These are phyloP conservation scores for Phialocephala subalpina DNA, from an alignment of 2,329 filamentous ascomycete species.

Conservation along the genomic window DNA sequence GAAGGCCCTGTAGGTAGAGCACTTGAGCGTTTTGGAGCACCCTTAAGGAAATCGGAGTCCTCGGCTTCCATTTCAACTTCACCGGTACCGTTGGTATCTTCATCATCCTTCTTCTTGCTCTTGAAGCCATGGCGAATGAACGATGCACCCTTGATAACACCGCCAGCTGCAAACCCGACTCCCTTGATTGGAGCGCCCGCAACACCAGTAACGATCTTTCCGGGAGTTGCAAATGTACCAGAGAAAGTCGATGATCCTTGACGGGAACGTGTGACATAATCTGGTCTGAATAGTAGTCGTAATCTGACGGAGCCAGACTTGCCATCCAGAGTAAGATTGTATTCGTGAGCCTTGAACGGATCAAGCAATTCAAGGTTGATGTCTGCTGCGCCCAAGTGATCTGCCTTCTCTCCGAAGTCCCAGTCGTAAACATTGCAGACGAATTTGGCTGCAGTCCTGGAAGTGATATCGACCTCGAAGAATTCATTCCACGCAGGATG, in stretches of 20 bases:
- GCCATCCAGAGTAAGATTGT: constrained; percentile 80
- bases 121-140: constrained; percentile 89
- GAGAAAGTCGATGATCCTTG: constrained; percentile 94
- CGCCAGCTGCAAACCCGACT: constrained; percentile 71
- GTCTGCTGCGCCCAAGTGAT: constrained; percentile 80
- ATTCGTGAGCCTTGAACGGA: constrained; percentile 83
- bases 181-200: constrained; percentile 94
- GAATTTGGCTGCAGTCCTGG: constrained; percentile 86
- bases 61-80: constrained; percentile 54
- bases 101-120: constrained; percentile 70
- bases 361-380: constrained; percentile 84
- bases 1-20: constrained; percentile 21
- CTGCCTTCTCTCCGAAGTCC: constrained; percentile 95
- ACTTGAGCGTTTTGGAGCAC: constrained; percentile 32
- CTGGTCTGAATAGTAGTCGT: constrained; percentile 89
- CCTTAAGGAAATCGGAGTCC: constrained; percentile 42
- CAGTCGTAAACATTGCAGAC: constrained; percentile 88
- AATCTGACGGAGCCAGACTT: constrained; percentile 87
- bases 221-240: constrained; percentile 86
- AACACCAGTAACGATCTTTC: constrained; percentile 84
- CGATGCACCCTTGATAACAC: constrained; percentile 85
- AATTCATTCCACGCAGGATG: constrained; percentile 96
- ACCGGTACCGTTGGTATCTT: constrained; percentile 49
- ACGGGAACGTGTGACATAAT: constrained; percentile 85
- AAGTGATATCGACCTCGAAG: constrained; percentile 85